Percentiles rank a stretch among this genome's conserved stretches.
These are phyloP conservation scores for Trichoderma sp. DNA, from an alignment of 2,329 filamentous ascomycete genomes.

Conservation along the genomic window DNA sequence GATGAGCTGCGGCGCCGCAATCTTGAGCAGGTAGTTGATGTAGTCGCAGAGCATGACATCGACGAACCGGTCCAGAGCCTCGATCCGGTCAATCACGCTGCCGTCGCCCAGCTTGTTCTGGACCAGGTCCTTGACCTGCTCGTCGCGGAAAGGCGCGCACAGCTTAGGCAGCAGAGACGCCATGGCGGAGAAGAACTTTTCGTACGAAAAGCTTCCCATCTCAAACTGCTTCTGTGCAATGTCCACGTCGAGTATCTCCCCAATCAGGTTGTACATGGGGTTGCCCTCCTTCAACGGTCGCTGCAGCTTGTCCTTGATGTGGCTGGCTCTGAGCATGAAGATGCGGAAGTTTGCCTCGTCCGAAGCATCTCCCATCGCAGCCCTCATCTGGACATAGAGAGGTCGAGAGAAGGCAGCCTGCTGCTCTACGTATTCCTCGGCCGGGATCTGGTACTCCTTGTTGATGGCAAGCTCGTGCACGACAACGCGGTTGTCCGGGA, in stretches of 20 bases:
- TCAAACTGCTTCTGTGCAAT: constrained; percentile 69
- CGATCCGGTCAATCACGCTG: constrained; percentile 73
- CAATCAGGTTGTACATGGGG: constrained; percentile 73
- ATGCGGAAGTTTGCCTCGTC: constrained; percentile 66
- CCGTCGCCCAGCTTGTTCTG: constrained; percentile 62
- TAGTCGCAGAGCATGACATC: constrained; percentile 80
- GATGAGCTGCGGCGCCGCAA: constrained; percentile 70
- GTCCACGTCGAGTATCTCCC: constrained; percentile 73
- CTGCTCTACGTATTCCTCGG: constrained; percentile 60
- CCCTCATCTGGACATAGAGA: constrained; percentile 60
- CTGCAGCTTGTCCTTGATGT: constrained; percentile 71
- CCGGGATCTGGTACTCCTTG: constrained; percentile 72
- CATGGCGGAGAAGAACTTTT: constrained; percentile 78
- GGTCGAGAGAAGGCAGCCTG: constrained; percentile 53
- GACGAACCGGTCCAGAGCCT: constrained; percentile 73
- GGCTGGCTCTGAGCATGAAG: constrained; percentile 70
- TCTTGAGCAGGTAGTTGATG: constrained; percentile 76
- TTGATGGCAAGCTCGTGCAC: constrained; percentile 82
- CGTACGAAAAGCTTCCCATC: constrained; percentile 76
- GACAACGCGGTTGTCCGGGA: constrained; percentile 73
- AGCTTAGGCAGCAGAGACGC: constrained; percentile 74
- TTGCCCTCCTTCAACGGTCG: constrained; percentile 70
- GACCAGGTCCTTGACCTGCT: constrained; percentile 69
- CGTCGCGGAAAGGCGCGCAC: constrained; percentile 79
- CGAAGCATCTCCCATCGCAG: constrained; percentile 66